Conservation (phyloP, 192 early-diverging fungal genomes). For the Entomortierella lignicola region DNA sequence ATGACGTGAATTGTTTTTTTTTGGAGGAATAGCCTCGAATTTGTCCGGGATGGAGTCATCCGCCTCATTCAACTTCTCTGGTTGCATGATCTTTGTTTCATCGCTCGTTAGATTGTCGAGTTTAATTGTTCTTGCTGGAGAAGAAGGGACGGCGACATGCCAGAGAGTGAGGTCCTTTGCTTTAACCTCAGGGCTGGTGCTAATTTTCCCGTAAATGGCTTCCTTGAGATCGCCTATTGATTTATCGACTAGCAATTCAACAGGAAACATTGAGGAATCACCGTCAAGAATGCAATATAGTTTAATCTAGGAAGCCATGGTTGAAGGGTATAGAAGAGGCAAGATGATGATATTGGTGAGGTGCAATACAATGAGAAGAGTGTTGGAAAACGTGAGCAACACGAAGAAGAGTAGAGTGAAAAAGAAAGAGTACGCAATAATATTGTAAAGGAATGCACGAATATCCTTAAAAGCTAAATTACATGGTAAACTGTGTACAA, state of each 20-base stretch:
- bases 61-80: background rate
- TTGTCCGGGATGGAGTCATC: constrained; percentile 4
- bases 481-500: no score
- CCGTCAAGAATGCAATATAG: background rate
- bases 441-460: no score
- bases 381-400: no score
- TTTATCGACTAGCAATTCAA: background rate
- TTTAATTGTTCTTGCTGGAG: background rate
- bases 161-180: constrained; percentile 2
- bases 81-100: background rate
- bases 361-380: no score
- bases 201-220: background rate
- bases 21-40: constrained; percentile 1
- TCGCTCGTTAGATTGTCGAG: constrained; percentile 7
- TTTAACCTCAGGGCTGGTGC: no score
- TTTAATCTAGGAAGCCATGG: no score
- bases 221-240: background rate
- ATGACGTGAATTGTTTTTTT: constrained; percentile 7
- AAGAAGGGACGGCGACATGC: background rate
- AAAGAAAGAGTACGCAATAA: no score
- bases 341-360: no score
- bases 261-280: background rate
- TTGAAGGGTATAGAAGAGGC: no score
- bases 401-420: no score
- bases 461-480: no score